phyloP scores from a whole-genome alignment of 2,329 filamentous ascomycete genomes.

The Alternaria atra region DNA sequence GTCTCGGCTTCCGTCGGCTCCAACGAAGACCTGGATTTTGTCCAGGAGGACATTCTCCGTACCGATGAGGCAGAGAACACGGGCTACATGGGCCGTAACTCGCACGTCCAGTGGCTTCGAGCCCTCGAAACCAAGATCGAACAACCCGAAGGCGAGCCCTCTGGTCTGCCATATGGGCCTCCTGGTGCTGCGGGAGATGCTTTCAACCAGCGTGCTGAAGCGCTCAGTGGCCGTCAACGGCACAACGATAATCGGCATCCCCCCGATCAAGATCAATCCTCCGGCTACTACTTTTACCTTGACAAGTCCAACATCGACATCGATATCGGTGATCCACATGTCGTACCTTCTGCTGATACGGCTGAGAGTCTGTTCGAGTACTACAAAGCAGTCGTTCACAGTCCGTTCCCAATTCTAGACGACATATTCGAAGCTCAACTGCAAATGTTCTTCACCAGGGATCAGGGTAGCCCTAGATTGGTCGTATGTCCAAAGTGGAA shows the following conservation, averaged over 20 bases:
- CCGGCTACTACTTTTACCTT: slow-evolving; percentile 39
- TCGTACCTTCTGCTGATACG: slow-evolving; percentile 36
- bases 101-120: slow-evolving; percentile 38
- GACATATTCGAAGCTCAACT: slow-evolving; percentile 19
- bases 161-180: slow-evolving; percentile 25
- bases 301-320: slow-evolving; percentile 26
- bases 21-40: slow-evolving; percentile 20
- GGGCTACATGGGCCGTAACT: slow-evolving; percentile 38
- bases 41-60: slow-evolving; percentile 32
- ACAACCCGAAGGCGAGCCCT: slow-evolving; percentile 17
- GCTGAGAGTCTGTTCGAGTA: slow-evolving; percentile 38
- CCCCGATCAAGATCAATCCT: background rate
- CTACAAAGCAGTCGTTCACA: slow-evolving; percentile 39
- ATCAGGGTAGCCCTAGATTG: slow-evolving; percentile 2
- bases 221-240: slow-evolving; percentile 4
- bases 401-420: slow-evolving; percentile 36
- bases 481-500: slow-evolving; percentile 36
- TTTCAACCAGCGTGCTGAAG: slow-evolving; percentile 12
- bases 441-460: slow-evolving; percentile 1
- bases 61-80: slow-evolving; percentile 25
- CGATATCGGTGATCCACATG: slow-evolving; percentile 25
- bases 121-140: slow-evolving; percentile 21
- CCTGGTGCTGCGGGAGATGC: slow-evolving; percentile 23
- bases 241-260: background rate
- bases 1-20: slow-evolving; percentile 21